Conservation (phyloP, 2,329 filamentous ascomycete genomes). For the Fusarium clavum region DNA sequence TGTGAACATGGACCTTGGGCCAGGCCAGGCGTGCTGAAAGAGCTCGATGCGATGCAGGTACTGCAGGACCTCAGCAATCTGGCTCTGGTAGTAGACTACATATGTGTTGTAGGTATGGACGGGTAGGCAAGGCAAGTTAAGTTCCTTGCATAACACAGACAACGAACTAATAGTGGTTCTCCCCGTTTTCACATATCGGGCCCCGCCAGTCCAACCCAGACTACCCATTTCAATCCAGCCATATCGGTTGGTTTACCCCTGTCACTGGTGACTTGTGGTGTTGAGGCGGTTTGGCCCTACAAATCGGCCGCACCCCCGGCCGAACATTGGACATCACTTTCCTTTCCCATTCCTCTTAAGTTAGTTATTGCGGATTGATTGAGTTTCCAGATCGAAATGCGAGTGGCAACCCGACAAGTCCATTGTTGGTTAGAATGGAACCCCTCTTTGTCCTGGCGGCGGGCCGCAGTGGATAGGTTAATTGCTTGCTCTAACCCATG, state of each 20-base stretch:
- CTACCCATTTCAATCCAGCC: slow-evolving; percentile 10
- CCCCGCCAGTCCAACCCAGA: slow-evolving; percentile 15
- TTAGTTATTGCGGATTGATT: neutral
- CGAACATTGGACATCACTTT: neutral
- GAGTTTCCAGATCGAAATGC: slow-evolving; percentile 1
- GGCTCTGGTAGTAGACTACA: neutral
- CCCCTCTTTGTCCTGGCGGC: slow-evolving; percentile 1
- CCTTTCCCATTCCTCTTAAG: neutral
- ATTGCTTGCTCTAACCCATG: neutral
- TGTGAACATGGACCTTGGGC: slow-evolving; percentile 1
- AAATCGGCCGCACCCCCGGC: slow-evolving; percentile 6
- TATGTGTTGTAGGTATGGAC: slow-evolving; percentile 25
- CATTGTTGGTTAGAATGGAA: neutral
- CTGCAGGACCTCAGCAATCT: slow-evolving; percentile 5
- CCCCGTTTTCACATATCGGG: slow-evolving; percentile 5
- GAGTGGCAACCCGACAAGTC: slow-evolving; percentile 1
- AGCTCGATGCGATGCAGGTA: slow-evolving; percentile 10
- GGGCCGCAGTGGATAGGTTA: slow-evolving; percentile 5
- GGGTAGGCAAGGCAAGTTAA: slow-evolving; percentile 32
- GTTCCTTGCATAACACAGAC: slow-evolving; percentile 33
- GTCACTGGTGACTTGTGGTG: slow-evolving; percentile 17
- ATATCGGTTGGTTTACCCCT: slow-evolving; percentile 28
- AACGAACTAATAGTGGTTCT: slow-evolving; percentile 10
- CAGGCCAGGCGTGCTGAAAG: slow-evolving; percentile 2
- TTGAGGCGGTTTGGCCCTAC: slow-evolving; percentile 21